Evolutionary conservation across 345 rosid species (phyloP).

Genomic region (Hibiscus tridactylites): DNA sequence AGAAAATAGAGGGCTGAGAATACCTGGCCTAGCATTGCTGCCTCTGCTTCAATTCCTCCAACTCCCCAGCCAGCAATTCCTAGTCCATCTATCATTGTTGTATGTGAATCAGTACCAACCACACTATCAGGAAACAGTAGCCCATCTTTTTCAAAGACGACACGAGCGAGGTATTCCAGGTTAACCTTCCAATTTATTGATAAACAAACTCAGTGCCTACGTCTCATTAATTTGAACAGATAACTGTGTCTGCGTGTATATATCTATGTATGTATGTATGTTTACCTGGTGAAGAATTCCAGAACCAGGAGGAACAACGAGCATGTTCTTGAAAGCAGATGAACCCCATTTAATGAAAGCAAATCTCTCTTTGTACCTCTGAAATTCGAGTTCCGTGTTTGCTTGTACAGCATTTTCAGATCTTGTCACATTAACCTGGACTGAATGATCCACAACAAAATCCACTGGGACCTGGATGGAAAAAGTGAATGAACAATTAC

Average conservation of each 20-base stretch:
- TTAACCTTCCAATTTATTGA: constrained; percentile 47
- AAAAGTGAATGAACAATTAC: background rate
- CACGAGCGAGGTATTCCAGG: constrained; percentile 78
- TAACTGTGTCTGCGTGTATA: background rate
- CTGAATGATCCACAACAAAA: constrained; percentile 79
- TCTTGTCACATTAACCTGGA: constrained; percentile 76
- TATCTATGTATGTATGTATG: background rate
- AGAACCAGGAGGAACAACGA: constrained; percentile 72
- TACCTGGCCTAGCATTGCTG: constrained; percentile 89
- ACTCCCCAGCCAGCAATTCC: constrained; percentile 97
- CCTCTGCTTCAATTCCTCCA: constrained; percentile 90
- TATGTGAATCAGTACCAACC: constrained; percentile 86
- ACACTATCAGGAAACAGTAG: constrained; percentile 80
- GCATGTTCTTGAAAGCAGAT: constrained; percentile 60
- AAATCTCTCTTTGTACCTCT: constrained; percentile 55
- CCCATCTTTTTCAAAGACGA: constrained; percentile 68
- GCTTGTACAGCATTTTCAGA: constrained; percentile 60
- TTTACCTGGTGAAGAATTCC: constrained; percentile 77
- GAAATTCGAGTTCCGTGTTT: constrained; percentile 66
- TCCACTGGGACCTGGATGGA: constrained; percentile 68
- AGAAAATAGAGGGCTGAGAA: background rate
- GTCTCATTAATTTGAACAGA: background rate
- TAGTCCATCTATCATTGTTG: constrained; percentile 90
- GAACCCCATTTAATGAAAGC: constrained; percentile 69
- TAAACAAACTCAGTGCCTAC: background rate